Base-by-base conservation (phyloP, 2,329 filamentous ascomycete genomes). In the Rhynchosporium agropyri region DNA sequence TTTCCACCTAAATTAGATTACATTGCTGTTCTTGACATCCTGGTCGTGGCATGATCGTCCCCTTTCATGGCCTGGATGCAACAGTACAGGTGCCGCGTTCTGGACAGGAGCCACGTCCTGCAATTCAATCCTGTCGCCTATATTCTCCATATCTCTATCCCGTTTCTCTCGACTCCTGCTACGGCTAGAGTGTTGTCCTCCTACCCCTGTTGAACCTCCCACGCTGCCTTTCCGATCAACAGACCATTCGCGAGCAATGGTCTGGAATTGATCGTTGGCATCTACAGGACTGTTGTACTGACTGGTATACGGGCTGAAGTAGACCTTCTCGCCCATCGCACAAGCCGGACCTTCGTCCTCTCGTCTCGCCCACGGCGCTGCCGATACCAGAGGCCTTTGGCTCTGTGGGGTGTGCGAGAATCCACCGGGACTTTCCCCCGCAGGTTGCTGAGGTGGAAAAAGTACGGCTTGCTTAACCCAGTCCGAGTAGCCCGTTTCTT, bases 231-330 rank as follows among this genome's bases (percentile, higher is more conserved):
- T 71, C 42, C 66, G 58, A 58, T 70, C 68, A 9, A 51, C 28
- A 0, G 67, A 65, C 69, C 69, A 72, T 28, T 66, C 64, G 38
- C n/a, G 45, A 8, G 46, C 57, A 10, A 40, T 31, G 6, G 8
- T 42, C 9, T 46, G 57, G 36, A 51, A 20, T 8, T 59, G 57
- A 8, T 60, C 50, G 55, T 51, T 68, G 63, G 69, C 71, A 2
- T 60, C 67, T 4, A 84, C 77, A 0, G 85, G 85, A 69, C 83
- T 86, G 72, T 78, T 84, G 74, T 81, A 87, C 63, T 85, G 82
- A 46, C 83, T 85, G 26, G 78, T 79, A 70, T 87, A 88, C 0
- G 85, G 85, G 3, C 83, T 86, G 66, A 85, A 80, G 74, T 86
- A 84, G 6, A 77, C 79, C 28, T 72, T 70, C 57, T 73, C 71